Base-by-base conservation (phyloP, 1,284 basidiomycete genomes). In the Coniferiporia weirii region DNA sequence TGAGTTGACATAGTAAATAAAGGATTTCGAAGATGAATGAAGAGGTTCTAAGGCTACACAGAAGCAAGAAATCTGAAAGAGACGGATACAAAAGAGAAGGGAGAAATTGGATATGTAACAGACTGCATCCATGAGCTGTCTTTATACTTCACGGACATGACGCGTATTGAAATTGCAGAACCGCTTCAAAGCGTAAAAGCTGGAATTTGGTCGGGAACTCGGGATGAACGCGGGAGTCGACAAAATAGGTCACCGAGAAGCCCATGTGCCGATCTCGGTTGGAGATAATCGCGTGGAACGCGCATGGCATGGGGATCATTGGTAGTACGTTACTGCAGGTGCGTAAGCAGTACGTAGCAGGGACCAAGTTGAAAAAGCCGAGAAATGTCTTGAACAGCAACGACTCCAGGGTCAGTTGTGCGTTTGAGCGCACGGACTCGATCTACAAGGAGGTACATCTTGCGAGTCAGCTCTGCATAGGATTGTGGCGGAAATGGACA, bases 1-100 rank as follows among this genome's bases (percentile, higher is more conserved):
- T 62, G 61, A 32, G 61, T 62, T 5, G 57, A 62, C 57, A 59
- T 59, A n/a, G 17, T 17, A n/a, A 46, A 20, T 8, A 19, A n/a
- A 46, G 15, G 12, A 46, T 17, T n/a, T 20, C n/a, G 43, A 17
- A 19, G 12, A 46, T 17, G 19, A 13, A n/a, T 19, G 8, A 17
- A 19, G 8, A n/a, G 19, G 15, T 46, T n/a, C 17, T 15, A 46
- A 19, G 17, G 17, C 12, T 46, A 46, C 44, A 46, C 44, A 19
- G 44, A 46, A 46, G 17, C 9, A 20, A 19, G 17, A 46, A 19
- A 13, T 3, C 15, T 17, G 44, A 46, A 46, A 46, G 19, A 46
- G 44, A 27, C 27, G 27, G n/a, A 27, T 27, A 5, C 27, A 27
- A 27, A 27, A 5, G 27, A 27, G 27, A 27, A 5, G 27, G 27